These are phyloP conservation scores for Nepenthes mirabilis DNA, from an alignment of 148 eudicot genomes.

Conservation along the genomic window DNA sequence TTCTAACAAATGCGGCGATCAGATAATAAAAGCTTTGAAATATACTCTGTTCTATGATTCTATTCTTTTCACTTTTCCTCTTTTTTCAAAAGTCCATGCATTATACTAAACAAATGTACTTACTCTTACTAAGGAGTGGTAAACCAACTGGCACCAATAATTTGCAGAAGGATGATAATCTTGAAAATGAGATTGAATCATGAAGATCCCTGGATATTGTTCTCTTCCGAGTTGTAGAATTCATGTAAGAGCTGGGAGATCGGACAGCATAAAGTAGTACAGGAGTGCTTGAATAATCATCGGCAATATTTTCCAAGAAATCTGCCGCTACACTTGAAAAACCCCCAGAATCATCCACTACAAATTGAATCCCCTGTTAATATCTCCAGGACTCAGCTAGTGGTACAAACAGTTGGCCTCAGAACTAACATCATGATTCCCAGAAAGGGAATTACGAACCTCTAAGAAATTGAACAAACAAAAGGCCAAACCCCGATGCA, in stretches of 20 bases:
- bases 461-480: too few species aligned
- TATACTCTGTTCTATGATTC: background rate
- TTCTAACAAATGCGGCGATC: background rate
- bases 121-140: conserved; percentile 59
- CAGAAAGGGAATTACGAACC: background rate
- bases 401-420: background rate
- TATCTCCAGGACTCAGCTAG: conserved; percentile 3
- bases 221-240: conserved; percentile 27
- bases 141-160: conserved; percentile 75
- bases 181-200: conserved; percentile 73
- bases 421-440: background rate
- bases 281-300: conserved; percentile 72
- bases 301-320: conserved; percentile 68
- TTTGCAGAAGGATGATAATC: conserved; percentile 62
- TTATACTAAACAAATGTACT: conserved; percentile 5
- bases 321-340: conserved; percentile 80
- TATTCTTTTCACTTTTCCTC: background rate
- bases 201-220: conserved; percentile 53
- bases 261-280: conserved; percentile 63
- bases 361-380: conserved; percentile 77
- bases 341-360: conserved; percentile 86
- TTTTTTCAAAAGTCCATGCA: background rate
- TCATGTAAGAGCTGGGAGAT: conserved; percentile 33
- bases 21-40: background rate
- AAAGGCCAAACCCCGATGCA: too few species aligned